Conservation (phyloP, 2,329 filamentous ascomycete species). For the Colletotrichum brevisporum region DNA sequence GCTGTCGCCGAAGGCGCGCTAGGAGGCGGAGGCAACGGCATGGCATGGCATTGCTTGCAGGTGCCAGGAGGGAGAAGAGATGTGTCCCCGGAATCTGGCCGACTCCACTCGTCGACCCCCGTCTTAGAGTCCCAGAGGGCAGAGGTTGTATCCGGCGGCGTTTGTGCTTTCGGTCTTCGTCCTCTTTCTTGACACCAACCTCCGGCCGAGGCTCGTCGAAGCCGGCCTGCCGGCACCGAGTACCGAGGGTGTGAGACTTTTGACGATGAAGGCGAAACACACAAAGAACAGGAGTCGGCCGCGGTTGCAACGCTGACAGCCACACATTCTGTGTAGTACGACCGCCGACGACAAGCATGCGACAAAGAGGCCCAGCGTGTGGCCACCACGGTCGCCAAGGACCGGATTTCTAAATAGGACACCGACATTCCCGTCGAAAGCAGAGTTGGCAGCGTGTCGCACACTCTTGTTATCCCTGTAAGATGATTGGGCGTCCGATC, state of each 20-base stretch:
- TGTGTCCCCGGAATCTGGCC: slow-evolving; percentile 39
- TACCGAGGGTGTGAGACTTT: slow-evolving; percentile 14
- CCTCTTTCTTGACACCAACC: slow-evolving; percentile 29
- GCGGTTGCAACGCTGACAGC: slow-evolving; percentile 18
- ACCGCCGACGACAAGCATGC: neutral
- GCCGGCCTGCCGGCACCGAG: slow-evolving; percentile 5
- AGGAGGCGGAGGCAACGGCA: slow-evolving; percentile 2
- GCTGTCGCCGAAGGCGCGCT: slow-evolving; percentile 34
- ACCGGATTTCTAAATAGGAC: slow-evolving; percentile 25
- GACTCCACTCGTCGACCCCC: slow-evolving; percentile 22
- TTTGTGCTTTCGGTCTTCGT: slow-evolving; percentile 7
- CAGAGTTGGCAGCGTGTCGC: too few relatives aligned
- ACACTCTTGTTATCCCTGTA: slow-evolving; percentile 33
- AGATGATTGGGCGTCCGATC: slow-evolving; percentile 35
- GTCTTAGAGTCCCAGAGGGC: neutral
- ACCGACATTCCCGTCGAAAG: slow-evolving; percentile 26
- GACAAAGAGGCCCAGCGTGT: slow-evolving; percentile 10
- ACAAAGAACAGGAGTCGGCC: slow-evolving; percentile 1
- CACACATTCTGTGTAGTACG: too few relatives aligned
- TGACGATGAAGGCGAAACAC: slow-evolving; percentile 30
- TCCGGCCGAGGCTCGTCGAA: slow-evolving; percentile 35
- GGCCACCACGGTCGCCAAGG: slow-evolving; percentile 7
- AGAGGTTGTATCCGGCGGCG: slow-evolving; percentile 7
- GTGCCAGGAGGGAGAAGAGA: slow-evolving; percentile 1
- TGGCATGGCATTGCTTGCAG: slow-evolving; percentile 14